phyloP scores from a whole-genome alignment of 2,329 filamentous ascomycete genomes.

The Exserohilum turcica region DNA sequence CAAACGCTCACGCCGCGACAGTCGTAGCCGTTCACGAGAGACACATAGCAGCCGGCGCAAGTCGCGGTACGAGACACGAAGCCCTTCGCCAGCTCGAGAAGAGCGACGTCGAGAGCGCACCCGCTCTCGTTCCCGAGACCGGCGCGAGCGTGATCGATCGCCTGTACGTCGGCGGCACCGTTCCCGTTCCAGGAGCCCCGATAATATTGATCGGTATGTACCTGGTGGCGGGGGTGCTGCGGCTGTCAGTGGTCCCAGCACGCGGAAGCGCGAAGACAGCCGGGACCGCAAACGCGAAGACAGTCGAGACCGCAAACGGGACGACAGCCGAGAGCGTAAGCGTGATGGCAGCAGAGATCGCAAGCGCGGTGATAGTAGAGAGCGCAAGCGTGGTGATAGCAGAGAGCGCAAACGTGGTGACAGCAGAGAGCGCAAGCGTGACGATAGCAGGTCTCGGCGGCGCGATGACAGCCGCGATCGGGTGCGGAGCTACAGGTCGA shows the following conservation, averaged over 20 bases:
- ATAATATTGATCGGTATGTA: conserved; percentile 47
- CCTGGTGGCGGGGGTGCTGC: conserved; percentile 30
- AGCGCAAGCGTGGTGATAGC: conserved; percentile 41
- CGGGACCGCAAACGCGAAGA: conserved; percentile 32
- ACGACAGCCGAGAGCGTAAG: conserved; percentile 32
- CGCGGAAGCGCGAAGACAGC: conserved; percentile 32
- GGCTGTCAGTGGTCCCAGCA: conserved; percentile 6
- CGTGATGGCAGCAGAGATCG: conserved; percentile 16
- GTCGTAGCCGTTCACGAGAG: conserved; percentile 40
- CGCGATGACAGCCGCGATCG: conserved; percentile 46
- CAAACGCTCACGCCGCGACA: conserved; percentile 29
- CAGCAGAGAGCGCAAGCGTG: conserved; percentile 29
- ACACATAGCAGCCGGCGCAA: conserved; percentile 36
- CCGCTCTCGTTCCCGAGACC: conserved; percentile 30
- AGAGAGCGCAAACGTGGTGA: conserved; percentile 32
- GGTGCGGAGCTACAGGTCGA: conserved; percentile 46
- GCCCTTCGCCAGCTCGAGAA: conserved; percentile 30
- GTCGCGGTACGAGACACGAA: conserved; percentile 35
- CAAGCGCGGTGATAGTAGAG: conserved; percentile 31
- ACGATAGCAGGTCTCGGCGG: conserved; percentile 45
- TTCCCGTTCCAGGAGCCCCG: conserved; percentile 40
- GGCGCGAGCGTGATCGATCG: conserved; percentile 25
- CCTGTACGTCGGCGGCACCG: conserved; percentile 27
- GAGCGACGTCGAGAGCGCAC: conserved; percentile 33
- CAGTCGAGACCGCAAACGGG: conserved; percentile 46